phyloP scores from a whole-genome alignment of 306 rosid genomes.

The Canavalia gladiata region DNA sequence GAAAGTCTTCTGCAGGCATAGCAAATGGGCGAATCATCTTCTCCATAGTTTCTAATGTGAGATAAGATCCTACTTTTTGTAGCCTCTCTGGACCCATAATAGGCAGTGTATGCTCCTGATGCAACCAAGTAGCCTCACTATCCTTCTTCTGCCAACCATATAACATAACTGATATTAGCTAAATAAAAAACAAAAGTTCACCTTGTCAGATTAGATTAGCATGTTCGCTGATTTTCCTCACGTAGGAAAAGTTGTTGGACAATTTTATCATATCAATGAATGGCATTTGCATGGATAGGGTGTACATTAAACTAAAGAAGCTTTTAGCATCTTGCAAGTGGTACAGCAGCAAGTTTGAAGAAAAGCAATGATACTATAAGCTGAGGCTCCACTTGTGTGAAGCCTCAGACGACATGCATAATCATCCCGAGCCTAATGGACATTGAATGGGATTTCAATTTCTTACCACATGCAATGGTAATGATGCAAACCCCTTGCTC shows the following conservation, averaged over 20 bases:
- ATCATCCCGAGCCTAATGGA: slow-evolving; percentile 18
- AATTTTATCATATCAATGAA: slow-evolving; percentile 12
- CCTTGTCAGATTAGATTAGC: neutral
- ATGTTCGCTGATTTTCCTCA: slow-evolving; percentile 23
- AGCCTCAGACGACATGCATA: neutral
- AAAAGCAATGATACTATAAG: slow-evolving; percentile 1
- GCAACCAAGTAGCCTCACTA: slow-evolving; percentile 75
- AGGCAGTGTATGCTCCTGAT: slow-evolving; percentile 92
- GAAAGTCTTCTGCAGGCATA: slow-evolving; percentile 99
- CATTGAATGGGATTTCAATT: slow-evolving; percentile 1
- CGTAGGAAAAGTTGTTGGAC: neutral
- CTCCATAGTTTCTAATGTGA: slow-evolving; percentile 89
- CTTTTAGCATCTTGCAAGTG: neutral
- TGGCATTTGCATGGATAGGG: slow-evolving; percentile 10
- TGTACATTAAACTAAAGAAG: slow-evolving; percentile 23
- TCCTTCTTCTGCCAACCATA: slow-evolving; percentile 70
- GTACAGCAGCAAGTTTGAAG: slow-evolving; percentile 7
- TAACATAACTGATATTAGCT: slow-evolving; percentile 31
- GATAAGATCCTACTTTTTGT: slow-evolving; percentile 84
- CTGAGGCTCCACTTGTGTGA: slow-evolving; percentile 13
- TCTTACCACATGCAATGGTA: neutral
- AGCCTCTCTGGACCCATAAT: slow-evolving; percentile 98
- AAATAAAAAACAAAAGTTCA: slow-evolving; percentile 11
- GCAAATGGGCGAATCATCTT: slow-evolving; percentile 94
- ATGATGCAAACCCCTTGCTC: slow-evolving; percentile 18